Base-by-base conservation (phyloP, 2,329 filamentous ascomycete species). In the Paraphaeosphaeria minitans region DNA sequence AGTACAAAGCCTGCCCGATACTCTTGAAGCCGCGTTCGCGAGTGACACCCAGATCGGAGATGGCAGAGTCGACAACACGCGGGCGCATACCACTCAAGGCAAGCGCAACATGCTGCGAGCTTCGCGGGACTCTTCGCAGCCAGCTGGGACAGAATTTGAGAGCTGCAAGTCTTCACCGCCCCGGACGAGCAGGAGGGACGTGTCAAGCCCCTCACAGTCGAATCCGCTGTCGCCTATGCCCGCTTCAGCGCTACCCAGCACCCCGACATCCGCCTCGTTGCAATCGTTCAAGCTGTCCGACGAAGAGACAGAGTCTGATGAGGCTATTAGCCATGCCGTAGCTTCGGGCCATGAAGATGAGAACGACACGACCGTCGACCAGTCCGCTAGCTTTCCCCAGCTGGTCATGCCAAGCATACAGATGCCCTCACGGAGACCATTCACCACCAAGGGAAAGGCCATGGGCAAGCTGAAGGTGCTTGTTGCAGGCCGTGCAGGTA, bases 371-470 rank as follows among this genome's bases (percentile, higher is more conserved):
- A 67, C 66, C 53, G 58, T 62, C 46, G 83, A 81, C 43, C 57
- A 57, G 22, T 59, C 65, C n/a, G 63, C 55, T 55, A 66, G 71
- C 62, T 74, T 79, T 42, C 89, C 90, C 24, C 93, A 98, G 76
- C 84, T 99, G n/a, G 91, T 99, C 60, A 99, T 99, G 95, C 95
- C 95, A 5, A 97, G 93, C 71, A 89, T 99, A 69, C 88, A 87
- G 61, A 95, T 99, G 86, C 94, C 95, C 3, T 90, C 87, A 60
- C 87, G 95, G 51, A 85, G 93, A 53, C 93, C 93, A 0, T 98
- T 98, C 75, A 97, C 95, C 0, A 87, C 90, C n/a, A 85, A 85
- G 48, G 95, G 95, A 16, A 94, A 90, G 78, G 84, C 84, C 35
- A 85, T 98, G 74, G 94, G 94, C 1, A 89, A 92, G 67, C 82